A percentile compares a stretch with the other conserved stretches of the same genome.
Evolutionary conservation across 805 yeast genomes (phyloP).

Genomic region (Tetrapisispora pingtungensis): DNA sequence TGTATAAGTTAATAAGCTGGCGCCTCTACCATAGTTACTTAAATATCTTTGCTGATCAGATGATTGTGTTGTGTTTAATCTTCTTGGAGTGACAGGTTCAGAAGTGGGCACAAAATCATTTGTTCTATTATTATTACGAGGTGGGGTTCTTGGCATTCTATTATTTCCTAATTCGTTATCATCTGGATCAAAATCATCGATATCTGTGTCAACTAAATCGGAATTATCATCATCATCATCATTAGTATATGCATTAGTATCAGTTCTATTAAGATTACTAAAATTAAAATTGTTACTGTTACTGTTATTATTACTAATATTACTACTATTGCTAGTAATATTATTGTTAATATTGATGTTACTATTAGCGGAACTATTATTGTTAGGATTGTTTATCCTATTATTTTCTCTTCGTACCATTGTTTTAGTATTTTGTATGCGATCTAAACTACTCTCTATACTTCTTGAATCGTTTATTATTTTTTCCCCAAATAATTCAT

Average conservation of each 20-base stretch:
- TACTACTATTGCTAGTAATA: neutral
- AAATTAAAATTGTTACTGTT: neutral
- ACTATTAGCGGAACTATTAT: neutral
- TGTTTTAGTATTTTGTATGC: slow-evolving; percentile 24
- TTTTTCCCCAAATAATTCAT: slow-evolving; percentile 86
- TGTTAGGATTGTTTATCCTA: neutral
- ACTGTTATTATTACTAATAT: neutral
- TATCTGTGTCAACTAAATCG: slow-evolving; percentile 4
- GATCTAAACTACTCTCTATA: slow-evolving; percentile 27
- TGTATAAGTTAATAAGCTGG: slow-evolving; percentile 65
- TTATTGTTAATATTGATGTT: neutral
- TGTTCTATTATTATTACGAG: slow-evolving; percentile 5
- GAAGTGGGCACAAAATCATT: slow-evolving; percentile 10
- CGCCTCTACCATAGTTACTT: slow-evolving; percentile 28
- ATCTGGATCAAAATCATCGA: slow-evolving; percentile 4
- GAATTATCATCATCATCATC: slow-evolving; percentile 1
- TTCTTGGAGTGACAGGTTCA: slow-evolving; percentile 31
- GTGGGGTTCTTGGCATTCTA: slow-evolving; percentile 4
- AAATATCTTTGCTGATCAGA: slow-evolving; percentile 18
- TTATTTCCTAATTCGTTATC: slow-evolving; percentile 5
- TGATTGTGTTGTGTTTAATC: slow-evolving; percentile 12
- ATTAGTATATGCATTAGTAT: neutral
- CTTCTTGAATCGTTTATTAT: slow-evolving; percentile 39
- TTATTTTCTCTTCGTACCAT: neutral
- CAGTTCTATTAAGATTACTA: neutral